Evolutionary conservation across 768 basidiomycete species (phyloP), one percentile per base, ranked within the genome.

Genomic region (Tephrocybe sp.): DNA sequence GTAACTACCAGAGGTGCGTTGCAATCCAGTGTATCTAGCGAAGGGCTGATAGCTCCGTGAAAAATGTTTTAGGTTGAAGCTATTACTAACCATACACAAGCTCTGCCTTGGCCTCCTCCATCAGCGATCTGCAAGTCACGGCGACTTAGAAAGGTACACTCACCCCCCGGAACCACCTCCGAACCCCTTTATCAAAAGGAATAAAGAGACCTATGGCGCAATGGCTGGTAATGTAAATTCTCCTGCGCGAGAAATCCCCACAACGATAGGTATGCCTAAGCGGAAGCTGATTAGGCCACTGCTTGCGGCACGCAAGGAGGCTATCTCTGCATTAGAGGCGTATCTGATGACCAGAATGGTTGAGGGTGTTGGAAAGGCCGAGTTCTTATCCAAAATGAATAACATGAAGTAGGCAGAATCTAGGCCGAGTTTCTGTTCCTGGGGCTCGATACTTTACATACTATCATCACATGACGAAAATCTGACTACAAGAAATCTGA

Each of bases 21-120:
- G 14, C 40, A 17, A 20, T 17, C 12, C 20, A 5, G 38, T 20
- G 5, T 5, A 12, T 5, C n/a, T 12, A 12, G 3, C 8, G 18
- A 5, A 4, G 6, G 12, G 20, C 38, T 21, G 15, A 11, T 26
- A 7, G 26, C 44, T 46, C 50, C 40, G 18, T 25, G 20, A 28
- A 7, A 15, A 45, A 39, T 49, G 21, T 15, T 21, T 12, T 45
- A 72, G 71, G 28, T 55, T 73, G 23, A 67, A 67, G 51, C 68
- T 66, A 11, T 43, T 78, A 23, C 26, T 68, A 15, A 70, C 76
- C 0, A 70, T 72, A 6, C 65, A 60, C 44, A 78, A 74, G 46
- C 51, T 78, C 15, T 43, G 76, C 24, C 39, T 66, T 2, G 74
- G 74, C 9, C 56, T 68, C 18, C 32, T 71, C 8, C 70, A 67